Evolutionary conservation across 805 yeast genomes (phyloP).

Genomic region (Ogataea pilisensis): DNA sequence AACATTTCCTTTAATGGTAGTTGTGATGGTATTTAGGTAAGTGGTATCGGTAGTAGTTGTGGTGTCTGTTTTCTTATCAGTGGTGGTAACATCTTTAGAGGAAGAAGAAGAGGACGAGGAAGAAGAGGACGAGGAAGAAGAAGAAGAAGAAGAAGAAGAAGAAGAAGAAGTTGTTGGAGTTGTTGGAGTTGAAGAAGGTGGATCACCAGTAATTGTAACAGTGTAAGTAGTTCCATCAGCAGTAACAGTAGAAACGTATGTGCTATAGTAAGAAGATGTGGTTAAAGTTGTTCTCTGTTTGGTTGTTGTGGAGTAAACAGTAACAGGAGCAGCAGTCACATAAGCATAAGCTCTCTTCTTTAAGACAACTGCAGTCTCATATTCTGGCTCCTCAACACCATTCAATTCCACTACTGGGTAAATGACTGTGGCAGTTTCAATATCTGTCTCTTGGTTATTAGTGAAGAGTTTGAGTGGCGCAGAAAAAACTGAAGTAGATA

Average conservation of each 20-base stretch:
- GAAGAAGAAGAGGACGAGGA: conserved; percentile 2
- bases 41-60: conserved; percentile 5
- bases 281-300: conserved; percentile 18
- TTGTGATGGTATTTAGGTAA: conserved; percentile 15
- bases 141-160: not conserved
- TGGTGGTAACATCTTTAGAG: conserved; percentile 3
- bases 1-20: conserved; percentile 16
- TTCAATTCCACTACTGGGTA: conserved; percentile 11
- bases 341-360: conserved; percentile 26
- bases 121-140: not conserved
- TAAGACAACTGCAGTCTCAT: conserved; percentile 9
- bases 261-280: conserved; percentile 6
- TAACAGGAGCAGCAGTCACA: conserved; percentile 25
- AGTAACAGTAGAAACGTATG: conserved; percentile 7
- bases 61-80: conserved; percentile 3
- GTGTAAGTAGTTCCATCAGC: conserved; percentile 4
- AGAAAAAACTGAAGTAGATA: conserved; percentile 10
- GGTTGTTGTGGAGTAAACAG: conserved; percentile 17
- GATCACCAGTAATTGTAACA: conserved; percentile 6
- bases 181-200: conserved; percentile 8
- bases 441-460: conserved; percentile 4
- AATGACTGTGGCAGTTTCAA: conserved; percentile 4
- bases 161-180: not conserved
- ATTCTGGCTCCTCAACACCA: conserved; percentile 3
- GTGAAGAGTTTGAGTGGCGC: conserved; percentile 11